Conservation (phyloP, 2,329 filamentous ascomycete genomes). For the Hymenoscyphus linearis region DNA sequence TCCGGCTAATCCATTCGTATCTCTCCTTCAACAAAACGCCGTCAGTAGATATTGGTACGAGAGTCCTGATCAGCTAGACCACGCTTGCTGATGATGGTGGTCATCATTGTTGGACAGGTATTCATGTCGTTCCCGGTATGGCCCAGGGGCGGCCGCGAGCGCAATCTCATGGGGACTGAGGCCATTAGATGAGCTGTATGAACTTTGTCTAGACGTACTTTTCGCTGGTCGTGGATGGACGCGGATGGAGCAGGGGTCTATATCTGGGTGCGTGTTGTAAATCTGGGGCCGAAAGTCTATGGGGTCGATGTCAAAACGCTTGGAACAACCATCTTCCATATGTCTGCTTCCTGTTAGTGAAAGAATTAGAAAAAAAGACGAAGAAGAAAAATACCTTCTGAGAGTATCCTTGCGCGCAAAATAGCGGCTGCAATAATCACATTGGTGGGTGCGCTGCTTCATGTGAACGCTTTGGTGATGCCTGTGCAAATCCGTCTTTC, state of each 20-base stretch:
- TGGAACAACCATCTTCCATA: slow-evolving; percentile 70
- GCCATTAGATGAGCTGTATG: slow-evolving; percentile 24
- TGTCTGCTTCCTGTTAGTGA: slow-evolving; percentile 46
- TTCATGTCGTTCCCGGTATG: slow-evolving; percentile 22
- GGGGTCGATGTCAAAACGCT: slow-evolving; percentile 45
- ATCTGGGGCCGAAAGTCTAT: slow-evolving; percentile 30
- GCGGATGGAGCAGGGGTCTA: slow-evolving; percentile 18
- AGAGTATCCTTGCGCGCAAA: slow-evolving; percentile 82
- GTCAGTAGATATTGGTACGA: not conserved
- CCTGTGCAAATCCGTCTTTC: slow-evolving; percentile 71
- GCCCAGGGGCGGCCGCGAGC: slow-evolving; percentile 25
- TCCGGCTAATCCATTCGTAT: too few relatives aligned
- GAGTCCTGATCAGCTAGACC: slow-evolving; percentile 12
- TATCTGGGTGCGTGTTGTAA: slow-evolving; percentile 14
- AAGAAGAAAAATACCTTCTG: slow-evolving; percentile 50
- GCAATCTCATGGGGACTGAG: slow-evolving; percentile 18
- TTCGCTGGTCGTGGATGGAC: slow-evolving; percentile 14
- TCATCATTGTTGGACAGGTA: slow-evolving; percentile 17
- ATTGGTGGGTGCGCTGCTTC: slow-evolving; percentile 65
- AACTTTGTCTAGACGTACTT: slow-evolving; percentile 20
- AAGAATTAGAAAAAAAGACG: not conserved
- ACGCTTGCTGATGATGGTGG: slow-evolving; percentile 11
- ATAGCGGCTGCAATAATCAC: slow-evolving; percentile 62
- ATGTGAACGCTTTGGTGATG: slow-evolving; percentile 65
- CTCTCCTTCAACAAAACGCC: too few relatives aligned